These are phyloP conservation scores for Xylaria cubensis DNA, from an alignment of 495 filamentous ascomycete species.

Conservation along the genomic window DNA sequence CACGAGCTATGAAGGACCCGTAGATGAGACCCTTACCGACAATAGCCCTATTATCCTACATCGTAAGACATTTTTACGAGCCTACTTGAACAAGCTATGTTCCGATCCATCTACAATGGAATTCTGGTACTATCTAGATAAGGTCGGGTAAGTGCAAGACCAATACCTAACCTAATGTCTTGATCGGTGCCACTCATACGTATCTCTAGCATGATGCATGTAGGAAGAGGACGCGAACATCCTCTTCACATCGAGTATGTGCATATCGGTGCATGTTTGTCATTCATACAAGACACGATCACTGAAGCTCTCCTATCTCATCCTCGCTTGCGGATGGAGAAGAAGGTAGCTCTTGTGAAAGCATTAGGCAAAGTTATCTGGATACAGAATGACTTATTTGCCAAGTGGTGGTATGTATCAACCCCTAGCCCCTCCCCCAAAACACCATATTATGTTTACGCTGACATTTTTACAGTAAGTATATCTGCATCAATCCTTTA, in stretches of 20 bases:
- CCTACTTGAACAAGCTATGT: slow-evolving; percentile 72
- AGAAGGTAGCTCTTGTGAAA: slow-evolving; percentile 71
- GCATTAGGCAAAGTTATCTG: slow-evolving; percentile 67
- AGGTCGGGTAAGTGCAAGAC: slow-evolving; percentile 62
- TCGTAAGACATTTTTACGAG: slow-evolving; percentile 77
- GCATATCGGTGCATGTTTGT: slow-evolving; percentile 71
- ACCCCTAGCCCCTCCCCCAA: not conserved
- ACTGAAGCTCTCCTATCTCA: slow-evolving; percentile 76
- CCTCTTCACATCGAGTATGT: slow-evolving; percentile 78
- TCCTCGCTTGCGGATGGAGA: slow-evolving; percentile 64
- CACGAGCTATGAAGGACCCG: slow-evolving; percentile 66
- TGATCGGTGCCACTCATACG: not conserved
- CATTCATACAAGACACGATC: slow-evolving; percentile 76
- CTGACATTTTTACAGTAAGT: slow-evolving; percentile 25
- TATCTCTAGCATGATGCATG: slow-evolving; percentile 67
- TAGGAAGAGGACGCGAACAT: slow-evolving; percentile 66
- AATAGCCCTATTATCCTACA: slow-evolving; percentile 73
- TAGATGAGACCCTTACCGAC: slow-evolving; percentile 67
- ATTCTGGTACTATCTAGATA: slow-evolving; percentile 81
- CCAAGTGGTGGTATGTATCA: slow-evolving; percentile 62
- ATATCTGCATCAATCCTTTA: not conserved
- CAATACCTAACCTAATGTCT: not conserved
- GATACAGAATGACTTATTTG: slow-evolving; percentile 83
- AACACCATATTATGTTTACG: not conserved
- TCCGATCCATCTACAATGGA: slow-evolving; percentile 74